Base-by-base conservation (phyloP, 495 filamentous ascomycete genomes). In the Tuber umbilicatum region DNA sequence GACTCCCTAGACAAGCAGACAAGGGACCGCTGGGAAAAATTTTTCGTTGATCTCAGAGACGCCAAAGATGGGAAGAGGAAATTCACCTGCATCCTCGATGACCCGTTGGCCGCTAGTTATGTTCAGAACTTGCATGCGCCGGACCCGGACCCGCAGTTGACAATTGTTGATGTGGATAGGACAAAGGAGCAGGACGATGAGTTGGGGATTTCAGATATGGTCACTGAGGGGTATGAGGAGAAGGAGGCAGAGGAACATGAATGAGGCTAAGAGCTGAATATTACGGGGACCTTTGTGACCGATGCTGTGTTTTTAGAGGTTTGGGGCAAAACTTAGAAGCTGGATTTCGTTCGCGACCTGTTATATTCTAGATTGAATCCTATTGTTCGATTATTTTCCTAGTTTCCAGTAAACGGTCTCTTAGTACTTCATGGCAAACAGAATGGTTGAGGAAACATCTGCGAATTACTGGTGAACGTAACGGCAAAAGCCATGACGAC, bases 121-220 rank as follows among this genome's bases (percentile, higher is more conserved):
- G 92, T 98, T 72, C 95, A 99, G 85, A 95, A 93, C 82, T 85
- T 94, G 55, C 89, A 88, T 71, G 86, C 90, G 31, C 87, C 88
- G 21, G 89, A 91, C 73, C 87, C 88, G 21, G 95, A 99, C 80
- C 88, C 89, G 17, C 91, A 97, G 85, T 88, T 99, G 79, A 88
- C 85, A 31, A 87, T 88, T 5, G 93, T 93, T 83, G 94, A 97
- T 47, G 97, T 98, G 81, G 89, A 91, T 69, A 87, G 95, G 75
- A 96, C 94, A 1, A 89, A 90, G 0, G 90, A 97, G 83, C 96
- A 98, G 83, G 90, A 95, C 82, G 96, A 98, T 78, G 91, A 97
- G 45, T 85, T 99, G 35, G 95, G 95, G 0, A 84, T 98, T 77
- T 88, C 83, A 60, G 94, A 98, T 81, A 98, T 99, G 90, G 96